These are phyloP conservation scores for Fusarium sublunatum DNA, from an alignment of 2,329 filamentous ascomycete species.

Conservation along the genomic window DNA sequence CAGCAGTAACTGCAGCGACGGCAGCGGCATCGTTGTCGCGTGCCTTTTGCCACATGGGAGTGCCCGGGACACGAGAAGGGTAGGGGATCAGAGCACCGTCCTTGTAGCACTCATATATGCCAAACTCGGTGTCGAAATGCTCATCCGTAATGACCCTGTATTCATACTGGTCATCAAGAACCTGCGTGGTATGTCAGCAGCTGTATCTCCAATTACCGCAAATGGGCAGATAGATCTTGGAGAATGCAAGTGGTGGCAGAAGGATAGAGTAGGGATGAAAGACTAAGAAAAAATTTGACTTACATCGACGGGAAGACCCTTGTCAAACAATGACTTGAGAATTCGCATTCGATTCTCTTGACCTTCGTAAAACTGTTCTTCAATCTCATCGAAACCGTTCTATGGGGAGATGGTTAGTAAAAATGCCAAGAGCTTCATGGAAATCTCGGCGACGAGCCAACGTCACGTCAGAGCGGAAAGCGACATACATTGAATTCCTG, in stretches of 20 bases:
- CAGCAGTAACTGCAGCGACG: conserved; percentile 45
- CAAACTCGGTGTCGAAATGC: conserved; percentile 57
- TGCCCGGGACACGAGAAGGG: conserved; percentile 56
- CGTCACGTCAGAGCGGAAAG: conserved; percentile 33
- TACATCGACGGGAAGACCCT: conserved; percentile 61
- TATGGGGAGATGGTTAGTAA: conserved; percentile 41
- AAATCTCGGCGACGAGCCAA: conserved; percentile 37
- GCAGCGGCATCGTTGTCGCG: conserved; percentile 54
- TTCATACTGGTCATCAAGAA: conserved; percentile 58
- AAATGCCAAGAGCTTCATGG: conserved; percentile 34
- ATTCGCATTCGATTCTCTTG: conserved; percentile 60
- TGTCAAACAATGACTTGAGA: conserved; percentile 57
- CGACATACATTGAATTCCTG: conserved; percentile 53
- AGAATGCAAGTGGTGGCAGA: conserved; percentile 36
- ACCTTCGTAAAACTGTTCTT: conserved; percentile 58
- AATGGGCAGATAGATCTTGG: conserved; percentile 25
- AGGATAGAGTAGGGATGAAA: conserved; percentile 19
- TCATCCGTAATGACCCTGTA: conserved; percentile 59
- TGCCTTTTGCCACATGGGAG: conserved; percentile 55
- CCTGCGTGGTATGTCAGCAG: conserved; percentile 46
- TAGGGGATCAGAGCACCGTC: conserved; percentile 59
- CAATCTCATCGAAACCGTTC: conserved; percentile 54
- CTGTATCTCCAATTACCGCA: conserved; percentile 20
- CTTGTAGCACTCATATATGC: conserved; percentile 55
- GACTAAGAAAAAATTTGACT: conserved; percentile 46